Conservation (phyloP, 257 asterid genomes). For the Ophiorrhiza pumila region DNA sequence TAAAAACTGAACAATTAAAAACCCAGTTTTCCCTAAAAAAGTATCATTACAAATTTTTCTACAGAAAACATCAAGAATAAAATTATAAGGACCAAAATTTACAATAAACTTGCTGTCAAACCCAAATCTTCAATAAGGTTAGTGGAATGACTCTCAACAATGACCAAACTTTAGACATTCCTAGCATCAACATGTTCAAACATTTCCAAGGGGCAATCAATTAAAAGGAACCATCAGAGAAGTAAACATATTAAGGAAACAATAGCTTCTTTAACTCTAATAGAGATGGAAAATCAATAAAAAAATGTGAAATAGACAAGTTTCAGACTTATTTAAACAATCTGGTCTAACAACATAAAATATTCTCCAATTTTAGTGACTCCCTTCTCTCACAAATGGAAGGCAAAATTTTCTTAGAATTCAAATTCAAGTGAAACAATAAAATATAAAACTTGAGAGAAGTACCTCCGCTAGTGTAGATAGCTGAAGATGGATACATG, state of each 20-base stretch:
- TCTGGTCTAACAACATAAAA: too few relatives aligned
- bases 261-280: background rate
- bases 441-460: background rate
- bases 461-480: slow-evolving; percentile 76
- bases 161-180: background rate
- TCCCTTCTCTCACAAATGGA: background rate
- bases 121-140: background rate
- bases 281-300: background rate
- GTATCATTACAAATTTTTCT: background rate
- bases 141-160: background rate
- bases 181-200: background rate
- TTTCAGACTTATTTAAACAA: background rate
- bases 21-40: too few relatives aligned
- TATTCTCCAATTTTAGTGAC: background rate
- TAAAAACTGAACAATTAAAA: background rate
- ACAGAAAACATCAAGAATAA: background rate
- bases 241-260: background rate
- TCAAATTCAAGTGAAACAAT: background rate
- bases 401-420: background rate
- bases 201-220: background rate
- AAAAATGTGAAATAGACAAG: background rate
- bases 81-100: background rate
- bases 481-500: slow-evolving; percentile 47
- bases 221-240: background rate
- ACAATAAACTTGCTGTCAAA: background rate